These are phyloP conservation scores for Arthrocladium fulminans DNA, from an alignment of 2,329 filamentous ascomycete genomes.

Conservation along the genomic window DNA sequence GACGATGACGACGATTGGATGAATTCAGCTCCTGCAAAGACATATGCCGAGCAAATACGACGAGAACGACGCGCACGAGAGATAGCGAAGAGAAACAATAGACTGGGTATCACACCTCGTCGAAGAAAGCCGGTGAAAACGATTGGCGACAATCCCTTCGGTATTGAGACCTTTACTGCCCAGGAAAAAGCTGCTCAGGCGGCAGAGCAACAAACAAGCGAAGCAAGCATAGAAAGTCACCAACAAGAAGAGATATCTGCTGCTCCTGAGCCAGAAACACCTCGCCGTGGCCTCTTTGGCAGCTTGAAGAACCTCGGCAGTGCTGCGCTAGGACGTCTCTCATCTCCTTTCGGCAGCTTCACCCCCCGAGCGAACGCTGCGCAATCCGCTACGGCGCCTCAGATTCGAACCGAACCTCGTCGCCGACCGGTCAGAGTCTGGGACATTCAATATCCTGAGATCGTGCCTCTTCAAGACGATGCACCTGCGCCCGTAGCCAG, in stretches of 20 bases:
- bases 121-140: not conserved
- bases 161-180: constrained; percentile 3
- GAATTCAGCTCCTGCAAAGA: not conserved
- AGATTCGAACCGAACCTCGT: not conserved
- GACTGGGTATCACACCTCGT: not conserved
- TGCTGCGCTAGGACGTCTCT: not conserved
- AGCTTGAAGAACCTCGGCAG: constrained; percentile 4
- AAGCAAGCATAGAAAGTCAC: not conserved
- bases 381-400: not conserved
- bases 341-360: constrained; percentile 1
- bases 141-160: not conserved
- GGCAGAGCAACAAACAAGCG: not conserved
- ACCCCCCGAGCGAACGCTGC: no score
- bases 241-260: constrained; percentile 4
- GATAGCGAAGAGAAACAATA: constrained; percentile 1
- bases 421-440: not conserved
- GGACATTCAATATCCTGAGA: constrained; percentile 8
- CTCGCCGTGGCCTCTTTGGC: constrained; percentile 3
- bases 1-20: not conserved
- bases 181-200: constrained; percentile 3
- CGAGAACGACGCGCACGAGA: constrained; percentile 3
- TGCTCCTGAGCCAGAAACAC: constrained; percentile 7
- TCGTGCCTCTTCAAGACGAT: not conserved
- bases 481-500: not conserved
- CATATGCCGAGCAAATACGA: constrained; percentile 1